Conservation (phyloP, 805 yeast species). For the Tetrapisispora phaffii region DNA sequence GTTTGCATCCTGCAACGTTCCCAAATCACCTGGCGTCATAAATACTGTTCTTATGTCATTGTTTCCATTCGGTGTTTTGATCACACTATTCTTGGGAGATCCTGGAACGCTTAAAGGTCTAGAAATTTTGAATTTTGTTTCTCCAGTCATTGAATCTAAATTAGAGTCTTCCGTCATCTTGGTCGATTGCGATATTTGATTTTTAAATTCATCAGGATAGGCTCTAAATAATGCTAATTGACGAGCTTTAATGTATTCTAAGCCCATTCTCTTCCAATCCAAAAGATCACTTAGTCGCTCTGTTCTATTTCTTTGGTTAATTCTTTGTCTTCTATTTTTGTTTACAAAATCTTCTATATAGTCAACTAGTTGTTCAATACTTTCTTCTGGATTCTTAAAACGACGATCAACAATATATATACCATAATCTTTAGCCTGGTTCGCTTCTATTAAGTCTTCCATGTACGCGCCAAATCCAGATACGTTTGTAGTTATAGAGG, state of each 20-base stretch:
- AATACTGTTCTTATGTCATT: slow-evolving; percentile 35
- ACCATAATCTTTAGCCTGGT: slow-evolving; percentile 79
- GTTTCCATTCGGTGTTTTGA: slow-evolving; percentile 10
- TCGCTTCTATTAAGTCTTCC: slow-evolving; percentile 91
- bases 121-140: slow-evolving; percentile 57
- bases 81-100: slow-evolving; percentile 48
- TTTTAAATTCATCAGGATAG: slow-evolving; percentile 71
- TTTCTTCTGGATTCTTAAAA: slow-evolving; percentile 83
- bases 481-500: slow-evolving; percentile 91
- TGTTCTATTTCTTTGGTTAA: slow-evolving; percentile 94
- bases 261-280: slow-evolving; percentile 98
- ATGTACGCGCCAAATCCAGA: slow-evolving; percentile 97
- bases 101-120: slow-evolving; percentile 95
- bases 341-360: slow-evolving; percentile 82
- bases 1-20: slow-evolving; percentile 82
- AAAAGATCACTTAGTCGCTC: slow-evolving; percentile 85
- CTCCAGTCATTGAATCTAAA: slow-evolving; percentile 24
- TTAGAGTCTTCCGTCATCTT: slow-evolving; percentile 10
- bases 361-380: slow-evolving; percentile 79
- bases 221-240: slow-evolving; percentile 87
- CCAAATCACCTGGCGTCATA: slow-evolving; percentile 97
- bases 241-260: slow-evolving; percentile 94
- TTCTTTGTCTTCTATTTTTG: slow-evolving; percentile 92
- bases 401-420: slow-evolving; percentile 94
- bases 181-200: slow-evolving; percentile 14